Conservation (phyloP, 345 rosid species). For the Linum trigynum region DNA sequence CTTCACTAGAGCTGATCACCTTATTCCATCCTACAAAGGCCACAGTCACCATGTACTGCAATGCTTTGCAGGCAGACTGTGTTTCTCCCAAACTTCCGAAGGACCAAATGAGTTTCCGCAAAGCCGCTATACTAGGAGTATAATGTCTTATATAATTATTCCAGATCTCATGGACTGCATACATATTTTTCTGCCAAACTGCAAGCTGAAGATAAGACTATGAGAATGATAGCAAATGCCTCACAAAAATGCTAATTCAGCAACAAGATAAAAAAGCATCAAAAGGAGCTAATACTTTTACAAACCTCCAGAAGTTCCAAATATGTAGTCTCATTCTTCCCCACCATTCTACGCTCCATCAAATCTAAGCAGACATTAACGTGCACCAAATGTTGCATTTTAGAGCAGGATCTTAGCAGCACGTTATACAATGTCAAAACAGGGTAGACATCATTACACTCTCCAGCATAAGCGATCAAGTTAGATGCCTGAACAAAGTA, state of each 20-base stretch:
- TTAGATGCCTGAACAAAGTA: slow-evolving; percentile 51
- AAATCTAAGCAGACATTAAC: slow-evolving; percentile 65
- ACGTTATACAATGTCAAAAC: slow-evolving; percentile 44
- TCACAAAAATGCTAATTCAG: not conserved
- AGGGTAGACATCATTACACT: slow-evolving; percentile 34
- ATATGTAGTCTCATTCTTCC: slow-evolving; percentile 70
- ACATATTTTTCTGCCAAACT: slow-evolving; percentile 49
- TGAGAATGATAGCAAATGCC: not conserved
- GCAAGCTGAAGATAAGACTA: slow-evolving; percentile 56
- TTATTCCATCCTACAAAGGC: slow-evolving; percentile 27
- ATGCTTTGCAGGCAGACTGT: slow-evolving; percentile 50
- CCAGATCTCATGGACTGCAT: slow-evolving; percentile 55
- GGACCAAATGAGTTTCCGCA: slow-evolving; percentile 55
- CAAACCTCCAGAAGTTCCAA: slow-evolving; percentile 68
- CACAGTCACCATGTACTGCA: slow-evolving; percentile 69
- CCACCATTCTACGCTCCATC: slow-evolving; percentile 58
- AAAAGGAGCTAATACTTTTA: slow-evolving; percentile 8
- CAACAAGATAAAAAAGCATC: not conserved
- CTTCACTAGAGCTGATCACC: slow-evolving; percentile 16
- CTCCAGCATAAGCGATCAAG: slow-evolving; percentile 43
- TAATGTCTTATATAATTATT: slow-evolving; percentile 51
- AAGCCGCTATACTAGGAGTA: slow-evolving; percentile 32
- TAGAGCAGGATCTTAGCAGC: slow-evolving; percentile 51
- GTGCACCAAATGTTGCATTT: slow-evolving; percentile 24
- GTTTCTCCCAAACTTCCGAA: slow-evolving; percentile 58